Evolutionary conservation across 139 green algal species (phyloP).

Genomic region (Coelastrella sp.): DNA sequence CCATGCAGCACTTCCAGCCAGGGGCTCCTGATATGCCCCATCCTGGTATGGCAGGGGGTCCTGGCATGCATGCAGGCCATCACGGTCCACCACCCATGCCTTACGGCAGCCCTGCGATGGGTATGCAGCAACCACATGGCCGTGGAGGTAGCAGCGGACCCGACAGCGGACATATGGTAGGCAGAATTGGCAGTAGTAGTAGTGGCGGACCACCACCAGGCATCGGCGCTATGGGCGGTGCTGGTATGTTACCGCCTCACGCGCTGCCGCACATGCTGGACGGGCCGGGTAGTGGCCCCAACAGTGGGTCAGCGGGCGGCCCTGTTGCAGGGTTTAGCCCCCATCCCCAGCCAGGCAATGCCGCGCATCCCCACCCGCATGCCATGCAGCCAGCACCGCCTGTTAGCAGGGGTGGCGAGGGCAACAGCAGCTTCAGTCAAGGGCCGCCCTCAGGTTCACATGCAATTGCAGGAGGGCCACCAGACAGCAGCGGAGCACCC

Average conservation of each 20-base stretch:
- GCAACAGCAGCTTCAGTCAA: conserved; percentile 1
- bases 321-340: not conserved
- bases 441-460: not conserved
- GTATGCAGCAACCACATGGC: conserved; percentile 32
- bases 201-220: conserved; percentile 3
- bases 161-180: not conserved
- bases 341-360: not conserved
- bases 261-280: not conserved
- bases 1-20: conserved; percentile 19
- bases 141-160: not conserved
- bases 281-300: not conserved
- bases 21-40: not conserved
- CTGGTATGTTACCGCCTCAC: not conserved
- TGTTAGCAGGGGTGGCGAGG: not conserved
- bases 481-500: not conserved
- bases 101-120: not conserved
- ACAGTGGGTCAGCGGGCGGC: not conserved
- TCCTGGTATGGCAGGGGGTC: not conserved
- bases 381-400: conserved; percentile 15
- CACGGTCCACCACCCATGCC: not conserved
- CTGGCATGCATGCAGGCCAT: not conserved
- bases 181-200: conserved; percentile 6
- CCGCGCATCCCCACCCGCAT: not conserved
- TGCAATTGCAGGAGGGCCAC: not conserved
- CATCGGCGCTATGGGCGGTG: not conserved